These are phyloP conservation scores for Aspergillus chevalieri DNA, from an alignment of 2,329 filamentous ascomycete species.

Conservation along the genomic window DNA sequence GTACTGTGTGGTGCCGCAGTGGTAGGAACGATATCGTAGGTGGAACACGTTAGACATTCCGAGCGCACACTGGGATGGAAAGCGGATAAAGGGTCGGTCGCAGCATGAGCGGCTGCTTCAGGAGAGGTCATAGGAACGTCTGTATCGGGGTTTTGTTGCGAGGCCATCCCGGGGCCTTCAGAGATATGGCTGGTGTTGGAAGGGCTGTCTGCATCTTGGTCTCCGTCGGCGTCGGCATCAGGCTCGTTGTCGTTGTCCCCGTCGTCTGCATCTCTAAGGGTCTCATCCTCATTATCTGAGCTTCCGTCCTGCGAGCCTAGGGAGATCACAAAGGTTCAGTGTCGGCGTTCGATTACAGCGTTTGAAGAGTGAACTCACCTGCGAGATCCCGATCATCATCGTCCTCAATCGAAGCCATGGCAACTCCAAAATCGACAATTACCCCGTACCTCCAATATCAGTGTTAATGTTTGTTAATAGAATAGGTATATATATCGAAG, in stretches of 20 bases:
- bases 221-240: slow-evolving; percentile 28
- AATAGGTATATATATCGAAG: neutral
- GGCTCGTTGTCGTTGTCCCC: slow-evolving; percentile 33
- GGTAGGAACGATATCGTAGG: slow-evolving; percentile 93
- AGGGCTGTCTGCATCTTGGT: slow-evolving; percentile 33
- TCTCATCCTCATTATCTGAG: slow-evolving; percentile 46
- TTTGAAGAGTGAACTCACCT: slow-evolving; percentile 19
- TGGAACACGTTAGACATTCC: slow-evolving; percentile 69
- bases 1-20: slow-evolving; percentile 95
- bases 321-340: slow-evolving; percentile 7
- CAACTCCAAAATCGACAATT: neutral
- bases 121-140: slow-evolving; percentile 45
- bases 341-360: neutral
- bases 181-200: slow-evolving; percentile 37
- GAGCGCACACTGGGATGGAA: slow-evolving; percentile 61
- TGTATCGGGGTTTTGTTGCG: slow-evolving; percentile 44
- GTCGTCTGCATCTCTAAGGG: slow-evolving; percentile 39
- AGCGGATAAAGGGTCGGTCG: slow-evolving; percentile 32
- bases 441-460: too few species aligned
- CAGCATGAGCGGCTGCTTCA: slow-evolving; percentile 29
- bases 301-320: slow-evolving; percentile 44
- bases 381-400: slow-evolving; percentile 39
- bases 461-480: neutral
- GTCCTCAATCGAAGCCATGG: slow-evolving; percentile 32
- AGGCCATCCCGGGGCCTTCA: slow-evolving; percentile 27